Conservation (phyloP, 495 filamentous ascomycete genomes). For the Aspergillus saccharolyticus region DNA sequence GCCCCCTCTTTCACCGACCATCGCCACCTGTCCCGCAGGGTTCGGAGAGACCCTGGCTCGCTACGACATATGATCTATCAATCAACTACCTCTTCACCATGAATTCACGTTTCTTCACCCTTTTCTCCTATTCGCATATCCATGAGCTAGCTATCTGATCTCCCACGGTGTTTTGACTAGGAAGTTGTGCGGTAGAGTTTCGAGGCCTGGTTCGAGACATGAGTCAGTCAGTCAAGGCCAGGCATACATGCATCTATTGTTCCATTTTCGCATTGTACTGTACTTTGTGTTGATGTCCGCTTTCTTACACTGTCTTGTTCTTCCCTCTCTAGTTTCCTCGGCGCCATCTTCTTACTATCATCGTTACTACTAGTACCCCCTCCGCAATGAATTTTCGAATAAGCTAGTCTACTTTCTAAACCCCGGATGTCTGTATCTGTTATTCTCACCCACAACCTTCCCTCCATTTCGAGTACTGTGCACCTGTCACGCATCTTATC, state of each 20-base stretch:
- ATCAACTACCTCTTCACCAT: background rate
- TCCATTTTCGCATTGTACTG: background rate
- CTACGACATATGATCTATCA: background rate
- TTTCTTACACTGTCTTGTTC: background rate
- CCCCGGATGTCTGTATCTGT: too few relatives aligned
- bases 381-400: too few relatives aligned
- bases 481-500: too few relatives aligned
- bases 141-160: background rate
- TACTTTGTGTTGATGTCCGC: background rate
- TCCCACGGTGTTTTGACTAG: background rate
- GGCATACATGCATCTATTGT: background rate
- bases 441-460: too few relatives aligned
- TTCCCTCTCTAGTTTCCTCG: background rate
- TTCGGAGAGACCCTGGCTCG: background rate
- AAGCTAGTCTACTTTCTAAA: too few relatives aligned
- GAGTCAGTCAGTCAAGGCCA: background rate
- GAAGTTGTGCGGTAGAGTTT: background rate
- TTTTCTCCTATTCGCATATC: background rate
- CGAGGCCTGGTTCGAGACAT: too few relatives aligned
- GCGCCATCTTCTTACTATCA: too few relatives aligned
- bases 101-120: background rate
- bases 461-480: too few relatives aligned
- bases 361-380: background rate
- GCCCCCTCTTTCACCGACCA: background rate
- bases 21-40: background rate